Percentiles rank a stretch among this genome's conserved stretches.
Evolutionary conservation across 2,329 filamentous ascomycete species (phyloP).

Genomic region (Arthrinium puccinioides): DNA sequence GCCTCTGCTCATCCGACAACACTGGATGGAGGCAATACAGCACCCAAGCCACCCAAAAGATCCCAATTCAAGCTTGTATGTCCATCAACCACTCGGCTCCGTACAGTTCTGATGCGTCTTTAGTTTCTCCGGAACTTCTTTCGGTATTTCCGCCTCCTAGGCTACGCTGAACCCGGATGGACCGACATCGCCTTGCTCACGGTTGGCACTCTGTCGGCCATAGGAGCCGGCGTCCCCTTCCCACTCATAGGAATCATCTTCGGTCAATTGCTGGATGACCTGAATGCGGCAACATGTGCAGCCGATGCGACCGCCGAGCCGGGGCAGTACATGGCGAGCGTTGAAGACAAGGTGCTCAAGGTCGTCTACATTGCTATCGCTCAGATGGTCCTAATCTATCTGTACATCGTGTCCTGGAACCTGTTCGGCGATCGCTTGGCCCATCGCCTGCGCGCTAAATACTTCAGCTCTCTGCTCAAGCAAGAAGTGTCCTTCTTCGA

Average conservation of each 20-base stretch:
- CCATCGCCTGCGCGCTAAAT: constrained; percentile 47
- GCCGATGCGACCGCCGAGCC: constrained; percentile 17
- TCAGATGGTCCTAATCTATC: constrained; percentile 49
- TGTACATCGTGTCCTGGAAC: constrained; percentile 50
- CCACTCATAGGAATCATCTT: constrained; percentile 59
- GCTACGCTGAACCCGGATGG: constrained; percentile 36
- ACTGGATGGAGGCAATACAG: too few species aligned
- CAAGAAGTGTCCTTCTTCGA: constrained; percentile 54
- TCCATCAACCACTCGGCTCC: too few species aligned
- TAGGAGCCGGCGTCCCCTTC: constrained; percentile 54
- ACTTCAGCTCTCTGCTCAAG: constrained; percentile 44
- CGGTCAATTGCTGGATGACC: constrained; percentile 53
- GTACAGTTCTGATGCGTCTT: too few species aligned
- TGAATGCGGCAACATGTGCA: constrained; percentile 50
- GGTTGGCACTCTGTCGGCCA: constrained; percentile 34
- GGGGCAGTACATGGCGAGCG: constrained; percentile 25
- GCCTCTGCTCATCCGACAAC: too few species aligned
- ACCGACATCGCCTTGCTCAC: constrained; percentile 34
- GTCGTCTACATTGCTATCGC: constrained; percentile 54
- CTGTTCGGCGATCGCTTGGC: constrained; percentile 48
- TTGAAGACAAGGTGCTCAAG: constrained; percentile 46
- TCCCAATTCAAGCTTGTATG: too few species aligned
- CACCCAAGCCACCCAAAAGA: too few species aligned
- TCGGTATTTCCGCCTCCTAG: constrained; percentile 36
- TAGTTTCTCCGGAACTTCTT: constrained; percentile 19